Evolutionary conservation across 345 rosid genomes (phyloP), one percentile per base, ranked within the genome.

Genomic region (Kandelia obovata): DNA sequence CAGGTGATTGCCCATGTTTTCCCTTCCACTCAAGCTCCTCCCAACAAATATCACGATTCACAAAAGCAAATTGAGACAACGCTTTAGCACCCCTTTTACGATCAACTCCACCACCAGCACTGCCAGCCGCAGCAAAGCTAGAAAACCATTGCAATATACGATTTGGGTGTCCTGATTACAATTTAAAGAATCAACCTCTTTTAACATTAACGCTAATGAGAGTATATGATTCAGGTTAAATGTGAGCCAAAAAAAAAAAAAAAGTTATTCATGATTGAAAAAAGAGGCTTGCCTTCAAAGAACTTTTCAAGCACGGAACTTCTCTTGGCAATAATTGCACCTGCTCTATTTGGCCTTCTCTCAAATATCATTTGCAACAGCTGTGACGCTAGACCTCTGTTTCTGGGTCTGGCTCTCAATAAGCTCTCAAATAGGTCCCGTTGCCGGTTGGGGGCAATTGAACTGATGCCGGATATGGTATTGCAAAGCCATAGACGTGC

Each of bases 21-120:
- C 99, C 96, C 63, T 82, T 86, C 99, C 97, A 94, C 66, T 88
- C 91, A 61, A 94, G 96, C 81, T 88, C 99, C 67, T 88, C 99
- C 99, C 99, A 94, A 67, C 99, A 91, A 25, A 87, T 79, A 86
- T 94, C 96, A 13, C 97, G 82, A 72, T 94, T 87, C 6, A 85
- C 76, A 73, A 94, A 94, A 30, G 97, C 89, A 72, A 89, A 94
- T 74, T 92, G 90, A 0, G 95, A 89, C 65, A 94, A 80, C n/a
- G 92, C 96, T 79, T 77, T 91, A 49, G 97, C 92, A 9, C 97
- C 97, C 68, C 80, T 79, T 64, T 78, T 85, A 53, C 86, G 97
- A 79, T 5, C 91, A 47, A 82, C 77, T 6, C 96, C 91, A 57
- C 80, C 77, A 34, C 86, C 81, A 67, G 58, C 95, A 58, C 82